Conservation (phyloP, 495 filamentous ascomycete species). For the Filosporella fistucella region DNA sequence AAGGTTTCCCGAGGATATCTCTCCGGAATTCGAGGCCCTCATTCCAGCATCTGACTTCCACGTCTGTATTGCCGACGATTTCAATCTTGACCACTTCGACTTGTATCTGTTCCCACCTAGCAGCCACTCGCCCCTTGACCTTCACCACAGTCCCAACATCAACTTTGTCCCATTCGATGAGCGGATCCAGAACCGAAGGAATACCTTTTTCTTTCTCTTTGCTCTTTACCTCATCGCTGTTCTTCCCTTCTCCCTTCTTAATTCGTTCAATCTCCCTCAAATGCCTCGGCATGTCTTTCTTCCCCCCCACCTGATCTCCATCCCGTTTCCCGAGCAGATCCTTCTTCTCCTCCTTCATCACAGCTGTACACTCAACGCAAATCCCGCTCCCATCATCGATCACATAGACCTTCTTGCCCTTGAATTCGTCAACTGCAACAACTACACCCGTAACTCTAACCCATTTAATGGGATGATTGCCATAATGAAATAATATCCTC, state of each 20-base stretch:
- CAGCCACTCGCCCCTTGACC: slow-evolving; percentile 66
- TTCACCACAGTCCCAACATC: slow-evolving; percentile 68
- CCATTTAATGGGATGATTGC: slow-evolving; percentile 89
- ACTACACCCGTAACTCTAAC: slow-evolving; percentile 73
- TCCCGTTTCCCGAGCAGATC: neutral
- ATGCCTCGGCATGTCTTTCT: slow-evolving; percentile 1
- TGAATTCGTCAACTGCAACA: slow-evolving; percentile 66
- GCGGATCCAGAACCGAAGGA: slow-evolving; percentile 3
- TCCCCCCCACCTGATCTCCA: no score
- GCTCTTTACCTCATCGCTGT: slow-evolving; percentile 10
- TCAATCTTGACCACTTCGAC: slow-evolving; percentile 64
- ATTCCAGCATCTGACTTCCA: slow-evolving; percentile 75
- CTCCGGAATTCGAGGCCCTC: slow-evolving; percentile 57
- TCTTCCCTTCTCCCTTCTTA: neutral
- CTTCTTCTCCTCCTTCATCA: neutral
- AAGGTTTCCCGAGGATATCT: slow-evolving; percentile 58
- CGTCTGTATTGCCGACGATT: slow-evolving; percentile 56
- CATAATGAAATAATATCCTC: slow-evolving; percentile 75
- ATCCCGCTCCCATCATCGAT: slow-evolving; percentile 85
- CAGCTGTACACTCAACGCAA: slow-evolving; percentile 54
- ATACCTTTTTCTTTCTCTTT: slow-evolving; percentile 6
- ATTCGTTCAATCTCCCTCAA: neutral
- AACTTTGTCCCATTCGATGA: slow-evolving; percentile 32
- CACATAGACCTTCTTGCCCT: slow-evolving; percentile 55
- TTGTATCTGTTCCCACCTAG: slow-evolving; percentile 60